phyloP scores from a whole-genome alignment of 2,329 filamentous ascomycete species.

The Keithomyces neogunnii region DNA sequence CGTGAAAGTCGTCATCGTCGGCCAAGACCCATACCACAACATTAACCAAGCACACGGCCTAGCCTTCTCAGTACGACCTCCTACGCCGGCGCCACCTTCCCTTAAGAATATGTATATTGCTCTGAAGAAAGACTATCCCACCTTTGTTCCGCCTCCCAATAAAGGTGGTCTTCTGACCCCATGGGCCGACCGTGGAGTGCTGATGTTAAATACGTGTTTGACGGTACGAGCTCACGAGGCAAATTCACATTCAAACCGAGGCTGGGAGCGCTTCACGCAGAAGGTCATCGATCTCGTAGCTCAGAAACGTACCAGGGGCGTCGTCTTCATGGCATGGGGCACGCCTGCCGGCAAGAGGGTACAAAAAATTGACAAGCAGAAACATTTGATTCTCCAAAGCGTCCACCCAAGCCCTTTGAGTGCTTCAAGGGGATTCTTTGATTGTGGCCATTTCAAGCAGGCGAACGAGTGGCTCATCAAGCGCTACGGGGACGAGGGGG shows the following conservation, averaged over 20 bases:
- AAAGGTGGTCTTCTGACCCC: constrained; percentile 77
- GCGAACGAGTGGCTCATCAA: constrained; percentile 77
- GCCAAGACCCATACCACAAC: constrained; percentile 97
- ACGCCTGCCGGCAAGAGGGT: constrained; percentile 75
- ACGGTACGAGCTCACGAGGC: constrained; percentile 87
- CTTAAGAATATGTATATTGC: constrained; percentile 90
- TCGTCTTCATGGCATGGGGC: constrained; percentile 95
- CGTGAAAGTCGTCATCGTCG: constrained; percentile 88
- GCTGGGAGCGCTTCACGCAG: constrained; percentile 92
- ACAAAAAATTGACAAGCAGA: constrained; percentile 58
- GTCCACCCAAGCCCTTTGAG: constrained; percentile 93
- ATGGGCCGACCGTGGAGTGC: constrained; percentile 88
- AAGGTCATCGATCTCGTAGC: constrained; percentile 83
- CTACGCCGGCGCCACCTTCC: constrained; percentile 79
- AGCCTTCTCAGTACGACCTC: constrained; percentile 88
- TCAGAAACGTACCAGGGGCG: constrained; percentile 65
- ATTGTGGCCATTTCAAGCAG: constrained; percentile 72
- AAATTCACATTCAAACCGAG: constrained; percentile 75
- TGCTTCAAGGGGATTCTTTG: constrained; percentile 73
- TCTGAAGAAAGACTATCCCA: constrained; percentile 80
- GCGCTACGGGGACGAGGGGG: constrained; percentile 69
- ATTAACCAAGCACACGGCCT: constrained; percentile 91
- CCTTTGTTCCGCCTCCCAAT: constrained; percentile 66
- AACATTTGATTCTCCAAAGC: constrained; percentile 75
- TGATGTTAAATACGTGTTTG: constrained; percentile 89